phyloP scores from a whole-genome alignment of 2,329 filamentous ascomycete species.

The Plenodomus biglobosus region DNA sequence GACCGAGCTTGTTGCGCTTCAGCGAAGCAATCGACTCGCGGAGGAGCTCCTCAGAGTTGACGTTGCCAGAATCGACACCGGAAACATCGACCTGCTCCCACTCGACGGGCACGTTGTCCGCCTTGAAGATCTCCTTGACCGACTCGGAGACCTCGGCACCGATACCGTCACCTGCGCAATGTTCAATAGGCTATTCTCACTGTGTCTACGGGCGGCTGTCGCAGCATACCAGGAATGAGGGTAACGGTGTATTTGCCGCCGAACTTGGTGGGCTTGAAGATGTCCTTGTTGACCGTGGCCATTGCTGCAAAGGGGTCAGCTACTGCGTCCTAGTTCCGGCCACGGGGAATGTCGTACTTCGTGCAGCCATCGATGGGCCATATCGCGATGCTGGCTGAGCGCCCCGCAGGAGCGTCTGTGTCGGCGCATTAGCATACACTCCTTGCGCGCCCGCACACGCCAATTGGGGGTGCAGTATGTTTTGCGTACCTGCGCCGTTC shows the following conservation, averaged over 20 bases:
- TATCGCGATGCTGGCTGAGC: conserved; percentile 52
- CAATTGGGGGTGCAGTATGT: conserved; percentile 27
- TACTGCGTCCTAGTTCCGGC: conserved; percentile 1
- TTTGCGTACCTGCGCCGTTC: conserved; percentile 53
- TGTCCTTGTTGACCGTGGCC: conserved; percentile 81
- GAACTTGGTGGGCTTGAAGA: conserved; percentile 99
- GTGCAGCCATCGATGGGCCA: conserved; percentile 55
- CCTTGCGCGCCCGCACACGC: conserved; percentile 1
- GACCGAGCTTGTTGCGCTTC: conserved; percentile 96
- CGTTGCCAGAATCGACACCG: conserved; percentile 80
- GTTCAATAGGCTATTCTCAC: conserved; percentile 20
- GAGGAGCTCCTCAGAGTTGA: conserved; percentile 93
- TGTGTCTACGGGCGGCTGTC: conserved; percentile 16
- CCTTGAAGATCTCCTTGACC: conserved; percentile 99
- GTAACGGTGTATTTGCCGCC: conserved; percentile 99
- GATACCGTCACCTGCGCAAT: conserved; percentile 76
- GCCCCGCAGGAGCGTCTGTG: conserved; percentile 59
- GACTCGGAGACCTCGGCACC: conserved; percentile 97
- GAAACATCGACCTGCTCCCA: conserved; percentile 98
- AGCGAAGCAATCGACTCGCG: conserved; percentile 92
- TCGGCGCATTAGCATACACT: conserved; percentile 27
- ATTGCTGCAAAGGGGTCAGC: conserved; percentile 33
- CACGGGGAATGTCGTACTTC: conserved; percentile 51
- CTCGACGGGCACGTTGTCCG: conserved; percentile 96
- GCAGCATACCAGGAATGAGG: conserved; percentile 78